phyloP scores from a whole-genome alignment of 2,329 filamentous ascomycete species.

The Trichoderma sp. region DNA sequence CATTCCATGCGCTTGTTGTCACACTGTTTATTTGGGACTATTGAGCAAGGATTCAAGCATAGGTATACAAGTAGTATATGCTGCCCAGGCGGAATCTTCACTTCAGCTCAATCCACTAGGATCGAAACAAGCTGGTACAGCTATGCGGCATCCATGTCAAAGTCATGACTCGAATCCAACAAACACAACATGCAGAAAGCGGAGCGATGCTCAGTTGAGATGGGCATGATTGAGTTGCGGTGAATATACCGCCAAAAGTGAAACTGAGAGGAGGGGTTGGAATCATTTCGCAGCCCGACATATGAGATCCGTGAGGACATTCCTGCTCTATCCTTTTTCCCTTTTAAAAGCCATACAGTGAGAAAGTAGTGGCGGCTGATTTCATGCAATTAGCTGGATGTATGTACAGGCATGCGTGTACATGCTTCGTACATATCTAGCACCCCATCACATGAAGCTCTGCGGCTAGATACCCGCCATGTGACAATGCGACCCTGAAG shows the following conservation, averaged over 20 bases:
- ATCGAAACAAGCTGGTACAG: not conserved
- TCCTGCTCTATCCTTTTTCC: not conserved
- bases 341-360: not conserved
- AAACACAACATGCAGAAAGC: not conserved
- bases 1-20: not conserved
- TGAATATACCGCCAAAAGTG: not conserved
- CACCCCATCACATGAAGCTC: constrained; percentile 6
- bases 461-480: constrained; percentile 11
- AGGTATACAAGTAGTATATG: not conserved
- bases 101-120: not conserved
- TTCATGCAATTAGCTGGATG: not conserved
- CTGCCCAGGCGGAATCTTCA: not conserved
- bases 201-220: not conserved
- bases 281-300: not conserved
- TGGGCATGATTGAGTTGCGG: not conserved
- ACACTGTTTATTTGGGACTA: not conserved
- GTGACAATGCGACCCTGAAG: constrained; percentile 12
- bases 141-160: not conserved
- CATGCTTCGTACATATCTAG: not conserved
- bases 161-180: not conserved
- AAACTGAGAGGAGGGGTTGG: not conserved
- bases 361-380: not conserved
- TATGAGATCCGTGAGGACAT: not conserved
- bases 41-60: not conserved
- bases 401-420: not conserved